These are phyloP conservation scores for Tylopilus sp. DNA, from an alignment of 768 basidiomycete species.

Conservation along the genomic window DNA sequence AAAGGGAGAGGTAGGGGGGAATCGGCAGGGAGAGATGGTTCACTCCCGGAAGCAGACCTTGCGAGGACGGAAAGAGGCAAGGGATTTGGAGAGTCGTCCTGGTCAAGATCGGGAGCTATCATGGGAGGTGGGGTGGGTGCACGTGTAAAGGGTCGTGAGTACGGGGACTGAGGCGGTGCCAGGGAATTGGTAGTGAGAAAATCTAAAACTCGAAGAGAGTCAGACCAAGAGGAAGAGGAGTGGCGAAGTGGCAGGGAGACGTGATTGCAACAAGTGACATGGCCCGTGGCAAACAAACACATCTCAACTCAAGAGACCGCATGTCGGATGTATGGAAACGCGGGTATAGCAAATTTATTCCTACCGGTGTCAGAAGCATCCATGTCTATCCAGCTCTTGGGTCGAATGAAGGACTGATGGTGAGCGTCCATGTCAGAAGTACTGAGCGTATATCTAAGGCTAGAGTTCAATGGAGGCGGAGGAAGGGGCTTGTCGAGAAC, in stretches of 20 bases:
- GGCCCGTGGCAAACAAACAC: slow-evolving; percentile 22
- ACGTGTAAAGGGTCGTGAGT: slow-evolving; percentile 38
- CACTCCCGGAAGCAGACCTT: slow-evolving; percentile 35
- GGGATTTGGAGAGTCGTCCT: slow-evolving; percentile 21
- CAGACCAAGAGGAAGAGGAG: slow-evolving; percentile 13
- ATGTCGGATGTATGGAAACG: slow-evolving; percentile 15
- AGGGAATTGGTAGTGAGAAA: slow-evolving; percentile 29
- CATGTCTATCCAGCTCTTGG: slow-evolving; percentile 26
- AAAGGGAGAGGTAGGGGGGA: slow-evolving; percentile 34
- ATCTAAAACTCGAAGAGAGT: slow-evolving; percentile 25
- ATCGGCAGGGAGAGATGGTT: slow-evolving; percentile 36
- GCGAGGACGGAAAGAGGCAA: slow-evolving; percentile 34
- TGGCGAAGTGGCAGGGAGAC: slow-evolving; percentile 2
- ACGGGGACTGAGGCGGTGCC: slow-evolving; percentile 21
- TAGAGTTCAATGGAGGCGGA: slow-evolving; percentile 33
- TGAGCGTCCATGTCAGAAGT: slow-evolving; percentile 27
- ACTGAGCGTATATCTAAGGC: slow-evolving; percentile 19
- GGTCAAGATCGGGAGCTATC: slow-evolving; percentile 19
- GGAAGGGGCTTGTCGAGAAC: slow-evolving; percentile 40
- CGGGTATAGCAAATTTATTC: slow-evolving; percentile 10
- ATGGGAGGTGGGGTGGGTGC: slow-evolving; percentile 37
- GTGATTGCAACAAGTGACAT: slow-evolving; percentile 18
- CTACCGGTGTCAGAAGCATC: slow-evolving; percentile 19
- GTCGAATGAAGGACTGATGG: slow-evolving; percentile 14
- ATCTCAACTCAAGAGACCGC: slow-evolving; percentile 9